A percentile compares a stretch with the other conserved stretches of the same genome.
phyloP scores from a whole-genome alignment of 441 rosid genomes.

The Mallotus japonicus region DNA sequence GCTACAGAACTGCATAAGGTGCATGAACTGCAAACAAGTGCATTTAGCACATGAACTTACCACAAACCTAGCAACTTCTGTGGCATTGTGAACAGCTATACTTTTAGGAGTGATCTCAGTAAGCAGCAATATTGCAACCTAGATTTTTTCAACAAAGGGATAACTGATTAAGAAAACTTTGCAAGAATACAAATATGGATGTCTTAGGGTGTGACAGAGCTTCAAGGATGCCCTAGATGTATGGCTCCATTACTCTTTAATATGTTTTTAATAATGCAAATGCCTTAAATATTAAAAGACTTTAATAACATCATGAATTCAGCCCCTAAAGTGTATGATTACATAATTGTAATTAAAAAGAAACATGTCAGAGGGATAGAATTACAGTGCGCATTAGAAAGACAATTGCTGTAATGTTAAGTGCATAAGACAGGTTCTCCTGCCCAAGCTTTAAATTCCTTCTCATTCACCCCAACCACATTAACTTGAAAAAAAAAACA shows the following conservation, averaged over 20 bases:
- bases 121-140: slow-evolving; percentile 92
- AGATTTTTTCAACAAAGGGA: slow-evolving; percentile 24
- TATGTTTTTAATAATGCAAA: slow-evolving; percentile 7
- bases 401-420: background rate
- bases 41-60: slow-evolving; percentile 40
- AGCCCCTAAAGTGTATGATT: background rate
- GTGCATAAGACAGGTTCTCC: background rate
- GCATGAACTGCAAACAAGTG: slow-evolving; percentile 12
- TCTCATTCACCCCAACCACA: background rate
- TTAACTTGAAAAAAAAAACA: background rate
- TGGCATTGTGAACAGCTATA: slow-evolving; percentile 93
- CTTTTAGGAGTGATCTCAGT: slow-evolving; percentile 99
- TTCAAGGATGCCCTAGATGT: background rate
- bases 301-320: background rate
- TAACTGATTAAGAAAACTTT: slow-evolving; percentile 7
- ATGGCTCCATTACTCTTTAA: background rate
- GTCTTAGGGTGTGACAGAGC: slow-evolving; percentile 5
- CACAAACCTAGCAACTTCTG: slow-evolving; percentile 95
- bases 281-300: background rate
- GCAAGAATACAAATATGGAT: background rate
- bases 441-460: background rate
- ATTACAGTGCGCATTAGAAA: background rate
- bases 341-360: background rate
- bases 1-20: slow-evolving; percentile 9
- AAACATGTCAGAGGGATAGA: background rate